Evolutionary conservation across 495 filamentous ascomycete species (phyloP), one percentile per base, ranked within the genome.

Genomic region (Durotheca rogersii): DNA sequence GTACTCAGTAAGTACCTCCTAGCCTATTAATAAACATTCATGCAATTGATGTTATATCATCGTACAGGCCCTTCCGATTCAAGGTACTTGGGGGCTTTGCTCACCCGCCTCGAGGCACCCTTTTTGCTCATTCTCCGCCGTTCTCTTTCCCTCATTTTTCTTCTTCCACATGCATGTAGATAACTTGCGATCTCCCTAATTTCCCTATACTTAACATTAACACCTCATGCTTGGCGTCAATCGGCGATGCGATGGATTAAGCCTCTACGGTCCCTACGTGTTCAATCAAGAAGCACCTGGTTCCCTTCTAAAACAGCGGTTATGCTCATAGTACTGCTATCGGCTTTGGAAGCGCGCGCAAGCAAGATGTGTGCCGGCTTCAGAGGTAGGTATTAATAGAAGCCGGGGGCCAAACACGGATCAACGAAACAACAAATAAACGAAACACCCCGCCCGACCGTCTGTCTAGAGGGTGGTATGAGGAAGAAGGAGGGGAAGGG

Each of bases 221-320:
- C 19, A 39, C n/a, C n/a, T 30, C 25, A 50, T 23, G 37, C 34
- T 38, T 11, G 33, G 45, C 20, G 21, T 47, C 42, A 42, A n/a
- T n/a, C n/a, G n/a, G n/a, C 39, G 32, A 15, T 4, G 27, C 20
- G 25, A 19, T 35, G 31, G 47, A 47, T 58, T 31, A 29, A 29
- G 21, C 31, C 41, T 25, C 27, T 41, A 34, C 34, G 30, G 34
- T 43, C 45, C 23, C 38, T 48, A 17, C 19, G 12, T 53, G 12
- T 25, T 39, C 27, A 37, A 23, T 19, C 14, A 12, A 7, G 15
- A 47, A 58, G 41, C 43, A 47, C 23, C 44, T 50, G 37, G 40
- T 53, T 53, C 17, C 41, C 23, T 54, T 47, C 36, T 47, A 41
- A 54, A 59, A 59, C 45, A 54, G 50, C 9, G n/a, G n/a, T n/a